Conservation (phyloP, 768 basidiomycete genomes). For the Tephrocybe rancida region DNA sequence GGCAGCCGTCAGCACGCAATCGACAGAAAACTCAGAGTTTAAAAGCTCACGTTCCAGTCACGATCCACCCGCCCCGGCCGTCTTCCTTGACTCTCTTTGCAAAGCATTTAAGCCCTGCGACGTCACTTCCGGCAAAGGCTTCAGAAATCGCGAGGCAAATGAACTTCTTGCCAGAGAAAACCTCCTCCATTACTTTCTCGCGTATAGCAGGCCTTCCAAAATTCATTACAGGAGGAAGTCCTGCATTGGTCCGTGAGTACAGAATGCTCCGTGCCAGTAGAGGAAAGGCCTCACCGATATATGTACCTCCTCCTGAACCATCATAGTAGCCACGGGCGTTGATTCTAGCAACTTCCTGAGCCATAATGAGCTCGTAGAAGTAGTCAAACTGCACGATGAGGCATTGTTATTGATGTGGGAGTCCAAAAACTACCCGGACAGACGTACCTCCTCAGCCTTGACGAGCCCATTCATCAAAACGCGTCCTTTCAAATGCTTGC, state of each 20-base stretch:
- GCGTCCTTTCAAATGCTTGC: conserved; percentile 78
- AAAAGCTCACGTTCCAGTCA: conserved; percentile 70
- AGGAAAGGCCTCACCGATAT: conserved; percentile 24
- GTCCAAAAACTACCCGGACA: background rate
- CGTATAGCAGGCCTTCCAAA: conserved; percentile 70
- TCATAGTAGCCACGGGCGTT: conserved; percentile 80
- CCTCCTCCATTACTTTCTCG: conserved; percentile 59
- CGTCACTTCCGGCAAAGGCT: conserved; percentile 82
- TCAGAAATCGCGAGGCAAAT: conserved; percentile 87
- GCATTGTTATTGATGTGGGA: background rate
- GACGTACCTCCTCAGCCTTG: conserved; percentile 68
- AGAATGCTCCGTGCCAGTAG: background rate
- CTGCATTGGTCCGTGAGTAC: conserved; percentile 24
- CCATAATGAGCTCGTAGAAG: conserved; percentile 80
- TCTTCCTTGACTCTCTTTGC: conserved; percentile 65
- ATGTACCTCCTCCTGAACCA: conserved; percentile 58
- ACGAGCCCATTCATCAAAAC: conserved; percentile 73
- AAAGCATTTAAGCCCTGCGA: conserved; percentile 69
- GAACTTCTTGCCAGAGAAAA: conserved; percentile 64
- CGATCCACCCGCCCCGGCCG: conserved; percentile 60
- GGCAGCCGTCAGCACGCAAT: background rate
- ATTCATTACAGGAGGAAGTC: conserved; percentile 79
- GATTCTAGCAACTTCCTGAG: conserved; percentile 69
- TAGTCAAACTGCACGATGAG: conserved; percentile 62
- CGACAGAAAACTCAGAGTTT: background rate